phyloP scores from a whole-genome alignment of 768 basidiomycete species.

The Inosperma sp. region DNA sequence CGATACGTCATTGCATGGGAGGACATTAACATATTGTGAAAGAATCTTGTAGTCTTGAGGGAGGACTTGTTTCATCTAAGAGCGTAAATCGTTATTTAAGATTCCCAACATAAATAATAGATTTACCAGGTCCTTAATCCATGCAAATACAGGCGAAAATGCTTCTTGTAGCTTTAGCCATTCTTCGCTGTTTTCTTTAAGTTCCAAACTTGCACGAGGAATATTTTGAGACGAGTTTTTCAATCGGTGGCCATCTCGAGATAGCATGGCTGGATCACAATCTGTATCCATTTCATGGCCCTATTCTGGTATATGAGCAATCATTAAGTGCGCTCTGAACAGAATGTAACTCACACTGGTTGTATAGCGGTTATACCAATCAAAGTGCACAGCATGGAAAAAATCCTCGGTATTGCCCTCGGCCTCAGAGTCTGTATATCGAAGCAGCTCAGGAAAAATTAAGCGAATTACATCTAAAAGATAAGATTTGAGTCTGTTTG shows the following conservation, averaged over 20 bases:
- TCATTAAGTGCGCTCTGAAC: too few species aligned
- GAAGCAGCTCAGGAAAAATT: not conserved
- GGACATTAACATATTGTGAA: not conserved
- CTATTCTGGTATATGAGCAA: not conserved
- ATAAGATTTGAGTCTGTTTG: not conserved
- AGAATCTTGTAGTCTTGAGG: too few species aligned
- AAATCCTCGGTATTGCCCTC: not conserved
- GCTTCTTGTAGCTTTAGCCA: not conserved
- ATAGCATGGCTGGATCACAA: too few species aligned
- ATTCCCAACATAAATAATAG: not conserved
- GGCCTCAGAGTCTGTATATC: not conserved
- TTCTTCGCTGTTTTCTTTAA: not conserved
- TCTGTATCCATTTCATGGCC: not conserved
- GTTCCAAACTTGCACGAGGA: not conserved
- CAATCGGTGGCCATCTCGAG: not conserved
- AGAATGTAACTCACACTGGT: not conserved
- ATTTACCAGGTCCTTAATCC: not conserved
- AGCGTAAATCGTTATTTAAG: too few species aligned
- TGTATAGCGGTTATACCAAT: constrained; percentile 8
- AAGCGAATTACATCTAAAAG: not conserved
- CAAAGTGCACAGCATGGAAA: not conserved
- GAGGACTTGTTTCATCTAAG: not conserved
- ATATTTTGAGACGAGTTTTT: too few species aligned
- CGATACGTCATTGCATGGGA: constrained; percentile 9
- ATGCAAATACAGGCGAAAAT: not conserved